Evolutionary conservation across 805 yeast genomes (phyloP), one percentile per base, ranked within the genome.

Genomic region (Saturnispora serradocipensis): DNA sequence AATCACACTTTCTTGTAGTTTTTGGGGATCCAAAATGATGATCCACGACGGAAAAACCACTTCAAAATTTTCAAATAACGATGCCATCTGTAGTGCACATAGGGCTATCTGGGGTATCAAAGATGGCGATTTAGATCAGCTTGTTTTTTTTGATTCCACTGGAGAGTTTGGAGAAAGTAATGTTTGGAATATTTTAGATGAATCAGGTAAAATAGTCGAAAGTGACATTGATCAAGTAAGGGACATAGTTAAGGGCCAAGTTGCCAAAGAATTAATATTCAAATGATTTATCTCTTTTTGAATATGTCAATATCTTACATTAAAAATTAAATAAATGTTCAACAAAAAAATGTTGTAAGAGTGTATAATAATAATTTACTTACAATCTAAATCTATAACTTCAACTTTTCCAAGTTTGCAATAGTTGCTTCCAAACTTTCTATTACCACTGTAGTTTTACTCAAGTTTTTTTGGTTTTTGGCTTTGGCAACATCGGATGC

Each of bases 351-450:
- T 43, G 18, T 5, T 20, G 20, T 30, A 10, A 25, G 16, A 27
- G 32, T 32, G 32, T 27, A 43, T 40, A 40, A 40, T 40, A 24
- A 40, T 13, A 40, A 40, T 25, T 40, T 24, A 40, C 16, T 24
- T 40, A 40, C 22, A 38, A 38, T 38, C 27, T 25, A 18, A 6
- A 32, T 15, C 54, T 61, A 78, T 60, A 81, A 68, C 72, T 85
- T 86, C 67, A 89, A 77, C 65, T 81, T 82, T 71, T 89, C 87
- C 67, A 91, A 82, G 66, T 88, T 86, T 36, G 77, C 79, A 66
- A 93, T 86, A 53, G 97, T 89, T 52, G 88, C 84, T 64, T 87
- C 82, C 62, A 88, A 78, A 59, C 96, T 95, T 63, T 87, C 93
- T 57, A 90, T 84, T 69, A 93, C 99, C 45, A 97, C 96, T 56